Conservation (phyloP, 768 basidiomycete species). For the Boletus tylopilopsis region DNA sequence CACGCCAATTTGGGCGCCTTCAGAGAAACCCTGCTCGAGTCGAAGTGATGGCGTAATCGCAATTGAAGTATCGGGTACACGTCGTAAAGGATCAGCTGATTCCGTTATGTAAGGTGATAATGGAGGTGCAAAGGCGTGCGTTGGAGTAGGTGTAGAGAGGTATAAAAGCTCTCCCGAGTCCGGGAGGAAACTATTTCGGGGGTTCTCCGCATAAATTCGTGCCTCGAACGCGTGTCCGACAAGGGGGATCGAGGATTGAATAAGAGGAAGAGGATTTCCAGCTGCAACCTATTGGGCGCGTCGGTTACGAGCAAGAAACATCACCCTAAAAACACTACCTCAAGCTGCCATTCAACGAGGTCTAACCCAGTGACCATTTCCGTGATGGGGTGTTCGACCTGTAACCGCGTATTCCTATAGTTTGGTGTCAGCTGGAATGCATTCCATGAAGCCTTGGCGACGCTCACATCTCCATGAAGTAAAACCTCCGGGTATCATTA, state of each 20-base stretch:
- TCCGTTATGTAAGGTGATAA: constrained; percentile 31
- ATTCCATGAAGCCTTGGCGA: neutral
- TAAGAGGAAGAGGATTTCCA: constrained; percentile 79
- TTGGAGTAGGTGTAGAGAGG: constrained; percentile 74
- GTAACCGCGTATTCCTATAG: constrained; percentile 74
- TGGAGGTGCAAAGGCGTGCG: constrained; percentile 60
- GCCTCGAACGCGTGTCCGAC: constrained; percentile 94
- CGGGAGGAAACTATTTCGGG: constrained; percentile 88
- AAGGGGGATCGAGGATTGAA: constrained; percentile 75
- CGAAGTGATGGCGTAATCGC: constrained; percentile 59
- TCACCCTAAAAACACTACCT: constrained; percentile 39
- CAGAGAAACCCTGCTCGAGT: constrained; percentile 86
- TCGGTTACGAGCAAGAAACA: neutral
- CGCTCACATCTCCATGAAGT: constrained; percentile 92
- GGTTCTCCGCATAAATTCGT: constrained; percentile 93
- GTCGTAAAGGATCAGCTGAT: constrained; percentile 18
- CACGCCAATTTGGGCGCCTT: constrained; percentile 78
- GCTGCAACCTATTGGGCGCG: constrained; percentile 61
- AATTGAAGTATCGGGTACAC: constrained; percentile 16
- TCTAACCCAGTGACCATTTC: constrained; percentile 95
- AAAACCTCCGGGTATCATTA: constrained; percentile 82
- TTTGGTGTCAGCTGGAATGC: neutral
- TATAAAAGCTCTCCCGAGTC: constrained; percentile 83
- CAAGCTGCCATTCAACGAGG: constrained; percentile 93
- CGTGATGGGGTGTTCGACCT: constrained; percentile 91